phyloP scores from a whole-genome alignment of 2,329 filamentous ascomycete genomes.

The Dichotomopilus funicola region DNA sequence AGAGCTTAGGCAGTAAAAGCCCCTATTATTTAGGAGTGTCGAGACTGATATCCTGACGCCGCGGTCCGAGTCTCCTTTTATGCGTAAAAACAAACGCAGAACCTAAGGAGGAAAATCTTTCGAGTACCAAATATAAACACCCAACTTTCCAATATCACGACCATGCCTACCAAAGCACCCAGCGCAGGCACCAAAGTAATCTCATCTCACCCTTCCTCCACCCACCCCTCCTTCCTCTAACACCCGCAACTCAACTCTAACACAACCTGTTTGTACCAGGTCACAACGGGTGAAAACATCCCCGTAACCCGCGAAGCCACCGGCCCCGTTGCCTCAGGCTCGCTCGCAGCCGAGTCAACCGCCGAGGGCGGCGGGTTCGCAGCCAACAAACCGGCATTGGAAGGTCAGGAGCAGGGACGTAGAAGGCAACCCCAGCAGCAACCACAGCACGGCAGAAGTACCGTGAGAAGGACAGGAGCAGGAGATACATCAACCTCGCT shows the following conservation, averaged over 20 bases:
- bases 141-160: not conserved
- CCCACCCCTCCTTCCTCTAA: not conserved
- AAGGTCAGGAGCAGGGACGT: conserved; percentile 15
- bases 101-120: not conserved
- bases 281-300: conserved; percentile 36
- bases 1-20: not conserved
- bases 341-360: conserved; percentile 69
- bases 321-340: conserved; percentile 60
- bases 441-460: not conserved
- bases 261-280: conserved; percentile 29
- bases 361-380: conserved; percentile 53
- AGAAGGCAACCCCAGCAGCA: not conserved
- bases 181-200: conserved; percentile 17
- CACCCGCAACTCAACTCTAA: not conserved
- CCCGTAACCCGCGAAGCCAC: conserved; percentile 52
- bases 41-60: too few relatives aligned
- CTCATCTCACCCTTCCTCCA: not conserved
- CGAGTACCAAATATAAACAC: not conserved
- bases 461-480: not conserved
- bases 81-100: too few relatives aligned
- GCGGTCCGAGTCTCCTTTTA: too few relatives aligned
- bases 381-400: conserved; percentile 39
- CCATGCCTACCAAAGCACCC: conserved; percentile 14
- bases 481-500: conserved; percentile 3
- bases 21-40: not conserved